Evolutionary conservation across 208 protist genomes (phyloP).

Genomic region (Crithidia fasciculata): DNA sequence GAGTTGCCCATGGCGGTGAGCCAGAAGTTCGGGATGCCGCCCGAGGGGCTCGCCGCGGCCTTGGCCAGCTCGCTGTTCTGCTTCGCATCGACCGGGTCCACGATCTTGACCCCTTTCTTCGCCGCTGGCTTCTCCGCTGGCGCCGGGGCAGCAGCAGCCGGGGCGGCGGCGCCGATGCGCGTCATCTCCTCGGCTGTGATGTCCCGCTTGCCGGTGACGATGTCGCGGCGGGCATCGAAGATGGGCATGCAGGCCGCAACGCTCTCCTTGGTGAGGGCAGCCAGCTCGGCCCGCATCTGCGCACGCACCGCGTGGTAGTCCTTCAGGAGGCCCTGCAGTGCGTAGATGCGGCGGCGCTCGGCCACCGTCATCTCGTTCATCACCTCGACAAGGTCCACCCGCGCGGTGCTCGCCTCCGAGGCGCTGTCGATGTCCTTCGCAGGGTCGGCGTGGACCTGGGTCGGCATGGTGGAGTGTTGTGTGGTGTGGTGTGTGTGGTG

Average conservation of each 20-base stretch:
- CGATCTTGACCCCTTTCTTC: conserved; percentile 54
- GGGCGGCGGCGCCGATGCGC: background rate
- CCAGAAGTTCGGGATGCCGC: conserved; percentile 92
- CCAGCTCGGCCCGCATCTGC: conserved; percentile 48
- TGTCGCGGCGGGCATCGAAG: conserved; percentile 49
- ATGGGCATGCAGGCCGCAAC: conserved; percentile 26
- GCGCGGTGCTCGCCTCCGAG: conserved; percentile 25
- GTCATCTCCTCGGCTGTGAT: conserved; percentile 69
- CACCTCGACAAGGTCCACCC: conserved; percentile 61
- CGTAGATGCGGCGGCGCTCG: conserved; percentile 66
- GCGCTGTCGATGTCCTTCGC: conserved; percentile 37
- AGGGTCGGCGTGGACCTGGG: conserved; percentile 30
- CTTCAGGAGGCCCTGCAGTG: conserved; percentile 58
- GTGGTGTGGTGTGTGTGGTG: background rate
- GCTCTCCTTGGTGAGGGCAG: conserved; percentile 37
- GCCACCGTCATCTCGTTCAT: conserved; percentile 60
- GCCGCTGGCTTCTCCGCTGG: conserved; percentile 7
- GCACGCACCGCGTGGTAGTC: conserved; percentile 46
- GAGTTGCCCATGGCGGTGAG: conserved; percentile 68
- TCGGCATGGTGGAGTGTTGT: conserved; percentile 10
- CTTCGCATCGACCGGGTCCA: conserved; percentile 45
- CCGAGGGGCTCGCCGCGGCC: conserved; percentile 45
- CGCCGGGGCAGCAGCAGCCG: background rate
- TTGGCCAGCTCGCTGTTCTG: conserved; percentile 31
- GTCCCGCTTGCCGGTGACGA: conserved; percentile 65